phyloP scores from a whole-genome alignment of 2,329 filamentous ascomycete species.

The Fusarium multiceps region DNA sequence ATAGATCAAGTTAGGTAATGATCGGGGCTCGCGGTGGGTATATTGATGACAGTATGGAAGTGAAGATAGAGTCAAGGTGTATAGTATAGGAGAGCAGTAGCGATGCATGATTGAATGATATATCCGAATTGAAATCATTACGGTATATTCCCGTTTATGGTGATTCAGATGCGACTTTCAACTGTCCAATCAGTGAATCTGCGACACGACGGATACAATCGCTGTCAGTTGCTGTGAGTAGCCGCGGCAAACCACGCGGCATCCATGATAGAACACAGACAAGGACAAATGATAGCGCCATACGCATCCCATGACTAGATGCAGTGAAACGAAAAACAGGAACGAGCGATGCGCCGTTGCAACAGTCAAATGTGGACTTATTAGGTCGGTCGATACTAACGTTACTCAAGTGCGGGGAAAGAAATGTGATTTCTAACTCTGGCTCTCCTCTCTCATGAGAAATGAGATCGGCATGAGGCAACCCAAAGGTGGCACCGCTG shows the following conservation, averaged over 20 bases:
- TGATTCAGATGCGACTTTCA: background rate
- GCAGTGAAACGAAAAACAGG: constrained; percentile 10
- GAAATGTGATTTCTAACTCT: constrained; percentile 2
- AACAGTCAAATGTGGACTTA: background rate
- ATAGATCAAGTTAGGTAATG: constrained; percentile 10
- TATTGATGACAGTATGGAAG: background rate
- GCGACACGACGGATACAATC: background rate
- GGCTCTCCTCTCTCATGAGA: background rate
- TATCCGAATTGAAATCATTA: background rate
- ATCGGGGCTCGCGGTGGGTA: constrained; percentile 13
- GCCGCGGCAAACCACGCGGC: constrained; percentile 8
- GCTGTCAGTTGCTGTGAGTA: constrained; percentile 4
- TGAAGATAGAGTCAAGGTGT: constrained; percentile 3
- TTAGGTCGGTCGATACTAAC: background rate
- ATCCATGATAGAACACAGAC: background rate
- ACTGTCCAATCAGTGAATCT: background rate
- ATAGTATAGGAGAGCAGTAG: constrained; percentile 4
- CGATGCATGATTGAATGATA: constrained; percentile 15
- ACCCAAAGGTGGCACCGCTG: constrained; percentile 3
- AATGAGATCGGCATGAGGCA: constrained; percentile 18
- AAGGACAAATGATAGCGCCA: background rate
- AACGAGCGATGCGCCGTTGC: background rate
- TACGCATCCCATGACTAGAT: background rate
- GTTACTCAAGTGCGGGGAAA: constrained; percentile 6
- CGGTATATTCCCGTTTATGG: background rate